Conservation (phyloP, 208 protist species). For the Leishmania aethiopica region DNA sequence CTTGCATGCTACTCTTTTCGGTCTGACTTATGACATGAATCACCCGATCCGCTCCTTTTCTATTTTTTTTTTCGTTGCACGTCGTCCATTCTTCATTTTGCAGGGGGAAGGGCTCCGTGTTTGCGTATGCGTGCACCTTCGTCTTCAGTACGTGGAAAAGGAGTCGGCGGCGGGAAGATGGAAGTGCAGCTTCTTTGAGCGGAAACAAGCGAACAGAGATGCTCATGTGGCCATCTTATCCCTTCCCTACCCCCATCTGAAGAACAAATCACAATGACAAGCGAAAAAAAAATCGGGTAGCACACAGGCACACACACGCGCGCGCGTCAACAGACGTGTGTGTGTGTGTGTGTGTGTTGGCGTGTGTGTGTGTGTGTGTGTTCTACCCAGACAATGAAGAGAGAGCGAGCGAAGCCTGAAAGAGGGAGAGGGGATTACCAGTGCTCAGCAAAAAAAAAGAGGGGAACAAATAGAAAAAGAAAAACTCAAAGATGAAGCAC, state of each 20-base stretch:
- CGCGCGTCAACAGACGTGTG: neutral
- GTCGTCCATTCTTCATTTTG: neutral
- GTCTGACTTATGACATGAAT: neutral
- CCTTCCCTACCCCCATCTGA: neutral
- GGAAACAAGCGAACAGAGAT: neutral
- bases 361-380: slow-evolving; percentile 1
- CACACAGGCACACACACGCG: neutral
- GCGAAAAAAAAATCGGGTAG: neutral
- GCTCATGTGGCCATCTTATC: neutral
- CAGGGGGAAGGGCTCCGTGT: neutral
- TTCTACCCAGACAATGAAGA: neutral
- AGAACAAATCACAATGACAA: neutral
- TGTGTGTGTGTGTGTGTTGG: neutral
- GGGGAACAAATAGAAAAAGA: neutral
- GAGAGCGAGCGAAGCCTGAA: neutral
- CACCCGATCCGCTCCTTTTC: neutral
- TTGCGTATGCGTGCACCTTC: neutral
- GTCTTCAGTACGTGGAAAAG: neutral
- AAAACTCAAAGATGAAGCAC: neutral
- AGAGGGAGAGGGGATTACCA: neutral
- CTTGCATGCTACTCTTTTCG: neutral
- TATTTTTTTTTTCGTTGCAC: neutral
- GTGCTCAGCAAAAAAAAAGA: neutral
- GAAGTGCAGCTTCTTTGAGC: neutral
- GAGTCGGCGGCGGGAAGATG: neutral